Conservation (phyloP, 345 rosid species). For the Arabis hirsuta region DNA sequence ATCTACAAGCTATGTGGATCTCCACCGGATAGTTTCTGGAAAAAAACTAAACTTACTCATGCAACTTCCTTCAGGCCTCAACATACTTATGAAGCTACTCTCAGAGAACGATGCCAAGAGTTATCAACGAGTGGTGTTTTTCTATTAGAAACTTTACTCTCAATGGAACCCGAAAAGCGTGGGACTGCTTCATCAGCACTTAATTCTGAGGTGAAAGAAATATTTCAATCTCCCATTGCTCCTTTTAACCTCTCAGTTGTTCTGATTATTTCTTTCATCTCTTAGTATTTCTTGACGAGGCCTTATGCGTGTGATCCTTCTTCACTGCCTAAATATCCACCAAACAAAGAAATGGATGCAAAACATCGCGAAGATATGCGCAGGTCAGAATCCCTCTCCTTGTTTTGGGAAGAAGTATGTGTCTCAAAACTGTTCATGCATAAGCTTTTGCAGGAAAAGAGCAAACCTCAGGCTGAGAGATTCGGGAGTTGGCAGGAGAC, state of each 20-base stretch:
- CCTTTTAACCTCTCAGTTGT: not conserved
- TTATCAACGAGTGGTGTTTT: slow-evolving; percentile 48
- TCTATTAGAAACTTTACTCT: slow-evolving; percentile 64
- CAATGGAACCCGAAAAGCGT: slow-evolving; percentile 70
- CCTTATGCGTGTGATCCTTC: slow-evolving; percentile 78
- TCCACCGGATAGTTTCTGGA: slow-evolving; percentile 74
- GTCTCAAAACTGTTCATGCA: slow-evolving; percentile 1
- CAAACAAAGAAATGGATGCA: slow-evolving; percentile 82
- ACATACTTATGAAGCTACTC: slow-evolving; percentile 56
- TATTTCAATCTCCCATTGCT: not conserved
- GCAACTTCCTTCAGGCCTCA: slow-evolving; percentile 67
- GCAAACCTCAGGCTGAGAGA: slow-evolving; percentile 51
- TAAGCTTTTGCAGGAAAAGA: slow-evolving; percentile 54
- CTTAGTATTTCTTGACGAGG: slow-evolving; percentile 61
- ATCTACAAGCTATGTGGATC: slow-evolving; percentile 80
- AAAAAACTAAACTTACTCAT: slow-evolving; percentile 55
- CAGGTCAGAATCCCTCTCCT: slow-evolving; percentile 47
- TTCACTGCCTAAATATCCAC: slow-evolving; percentile 71
- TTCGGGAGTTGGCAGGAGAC: slow-evolving; percentile 51
- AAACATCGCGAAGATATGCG: slow-evolving; percentile 63
- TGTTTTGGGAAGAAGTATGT: slow-evolving; percentile 2
- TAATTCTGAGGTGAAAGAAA: slow-evolving; percentile 53
- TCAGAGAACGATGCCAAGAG: slow-evolving; percentile 61
- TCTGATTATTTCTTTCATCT: slow-evolving; percentile 11
- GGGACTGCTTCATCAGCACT: slow-evolving; percentile 81